Base-by-base conservation (phyloP, 805 yeast genomes). In the Ogataea trehaloabstinens region DNA sequence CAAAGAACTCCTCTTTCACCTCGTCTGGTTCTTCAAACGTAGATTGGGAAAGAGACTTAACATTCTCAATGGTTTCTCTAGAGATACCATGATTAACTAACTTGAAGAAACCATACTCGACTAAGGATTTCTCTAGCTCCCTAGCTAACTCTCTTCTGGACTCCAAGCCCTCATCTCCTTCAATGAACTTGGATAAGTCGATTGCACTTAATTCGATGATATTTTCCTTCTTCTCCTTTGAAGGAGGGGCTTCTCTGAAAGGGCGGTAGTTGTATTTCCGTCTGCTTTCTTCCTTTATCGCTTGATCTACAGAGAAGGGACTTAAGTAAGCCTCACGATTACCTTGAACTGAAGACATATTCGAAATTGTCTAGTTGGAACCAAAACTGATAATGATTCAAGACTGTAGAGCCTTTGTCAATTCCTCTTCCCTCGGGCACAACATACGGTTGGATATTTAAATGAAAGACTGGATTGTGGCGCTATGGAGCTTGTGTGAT, bases 71-170 rank as follows among this genome's bases (percentile, higher is more conserved):
- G 10, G 51, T 48, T 16, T 58, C 66, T 10, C 43, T 46, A 3
- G 52, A 51, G 35, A 70, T 58, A 1, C 76, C 76, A 43, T 67
- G 73, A 42, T 69, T 69, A 8, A 56, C 49, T 16, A 72, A 41
- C 21, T 66, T 65, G 54, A 71, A 68, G 46, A 72, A 72, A 1
- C 77, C 77, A 38, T 64, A 62, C 1, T 68, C 63, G 2, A 68
- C 56, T 19, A 72, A 47, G 0, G 76, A 65, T 19, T 52, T 48
- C 40, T 71, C 74, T 10, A 72, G 52, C 34, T 60, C 57, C 1
- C 36, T 41, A 1, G 76, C 76, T 28, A 71, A 53, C 10, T 31
- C 39, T 37, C 51, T 42, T 24, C 75, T 48, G 13, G 53, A 39
- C 7, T 43, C 51, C 12, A 55, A 50, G 11, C 61, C 60, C 28